These are phyloP conservation scores for Geotrichum candidum DNA, from an alignment of 1,139 yeast species.

Conservation along the genomic window DNA sequence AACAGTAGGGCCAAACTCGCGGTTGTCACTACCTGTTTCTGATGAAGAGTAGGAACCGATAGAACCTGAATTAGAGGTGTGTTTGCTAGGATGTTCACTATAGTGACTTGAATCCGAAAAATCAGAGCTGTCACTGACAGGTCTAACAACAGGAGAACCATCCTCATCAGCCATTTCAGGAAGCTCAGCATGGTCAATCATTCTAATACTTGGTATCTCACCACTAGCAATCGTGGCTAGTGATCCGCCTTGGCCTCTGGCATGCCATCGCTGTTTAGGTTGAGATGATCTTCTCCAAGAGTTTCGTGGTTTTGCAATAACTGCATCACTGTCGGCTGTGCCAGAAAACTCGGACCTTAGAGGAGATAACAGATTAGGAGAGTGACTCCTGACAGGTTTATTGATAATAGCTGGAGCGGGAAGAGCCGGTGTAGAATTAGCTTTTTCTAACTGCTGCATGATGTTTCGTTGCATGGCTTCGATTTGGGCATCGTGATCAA, in stretches of 20 bases:
- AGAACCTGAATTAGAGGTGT: slow-evolving; percentile 10
- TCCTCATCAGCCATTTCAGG: slow-evolving; percentile 3
- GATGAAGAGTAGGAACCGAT: slow-evolving; percentile 18
- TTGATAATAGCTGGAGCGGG: neutral
- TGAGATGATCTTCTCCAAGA: slow-evolving; percentile 68
- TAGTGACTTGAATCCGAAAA: slow-evolving; percentile 1
- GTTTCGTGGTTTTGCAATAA: slow-evolving; percentile 36
- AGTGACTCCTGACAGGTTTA: neutral
- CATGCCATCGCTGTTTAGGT: slow-evolving; percentile 40
- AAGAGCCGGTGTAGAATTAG: neutral
- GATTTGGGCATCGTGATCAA: slow-evolving; percentile 1
- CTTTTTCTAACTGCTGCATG: neutral
- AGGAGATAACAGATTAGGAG: slow-evolving; percentile 10
- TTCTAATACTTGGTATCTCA: slow-evolving; percentile 71
- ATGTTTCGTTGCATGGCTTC: neutral
- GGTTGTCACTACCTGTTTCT: slow-evolving; percentile 11
- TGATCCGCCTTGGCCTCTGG: slow-evolving; percentile 61
- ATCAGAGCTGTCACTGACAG: slow-evolving; percentile 9
- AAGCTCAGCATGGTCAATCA: slow-evolving; percentile 39
- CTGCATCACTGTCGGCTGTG: neutral
- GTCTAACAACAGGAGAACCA: slow-evolving; percentile 14
- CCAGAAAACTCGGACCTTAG: neutral
- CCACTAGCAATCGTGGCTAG: slow-evolving; percentile 82
- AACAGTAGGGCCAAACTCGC: slow-evolving; percentile 7
- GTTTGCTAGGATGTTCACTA: neutral